A percentile compares a stretch with the other conserved stretches of the same genome.
These are phyloP conservation scores for Willaertia magna DNA, from an alignment of 208 protist species.

Conservation along the genomic window DNA sequence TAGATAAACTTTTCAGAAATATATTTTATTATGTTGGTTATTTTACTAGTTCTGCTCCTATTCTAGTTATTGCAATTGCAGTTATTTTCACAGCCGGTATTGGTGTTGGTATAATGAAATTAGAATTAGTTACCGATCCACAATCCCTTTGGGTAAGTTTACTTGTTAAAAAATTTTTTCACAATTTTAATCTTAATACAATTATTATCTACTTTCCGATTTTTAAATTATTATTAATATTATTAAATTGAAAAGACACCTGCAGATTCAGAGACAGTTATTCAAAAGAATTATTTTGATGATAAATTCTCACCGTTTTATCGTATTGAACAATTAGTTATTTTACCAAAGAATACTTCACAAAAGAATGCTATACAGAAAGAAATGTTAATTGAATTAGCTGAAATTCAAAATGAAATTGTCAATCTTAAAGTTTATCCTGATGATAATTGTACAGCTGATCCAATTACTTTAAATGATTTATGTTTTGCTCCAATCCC, in stretches of 20 bases:
- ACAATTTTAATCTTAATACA: too few relatives aligned
- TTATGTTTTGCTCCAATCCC: conserved; percentile 23
- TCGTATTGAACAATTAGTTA: conserved; percentile 24
- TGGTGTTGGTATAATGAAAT: not conserved
- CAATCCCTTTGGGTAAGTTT: conserved; percentile 10
- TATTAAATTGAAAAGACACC: not conserved
- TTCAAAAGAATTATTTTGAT: conserved; percentile 30
- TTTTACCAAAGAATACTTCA: not conserved
- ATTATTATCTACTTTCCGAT: not conserved
- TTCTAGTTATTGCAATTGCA: not conserved
- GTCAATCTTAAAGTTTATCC: not conserved
- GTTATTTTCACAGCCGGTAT: not conserved
- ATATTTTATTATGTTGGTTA: conserved; percentile 1
- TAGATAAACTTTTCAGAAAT: not conserved
- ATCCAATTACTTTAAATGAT: not conserved
- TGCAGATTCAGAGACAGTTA: not conserved
- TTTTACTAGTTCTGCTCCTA: not conserved
- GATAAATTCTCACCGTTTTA: conserved; percentile 21
- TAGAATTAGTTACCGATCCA: not conserved
- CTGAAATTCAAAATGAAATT: conserved; percentile 16
- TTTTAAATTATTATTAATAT: not conserved
- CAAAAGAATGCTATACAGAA: not conserved
- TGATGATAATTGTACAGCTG: not conserved
- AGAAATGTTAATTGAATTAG: conserved; percentile 13
- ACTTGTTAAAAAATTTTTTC: not conserved